Base-by-base conservation (phyloP, 805 yeast species). In the Starmerella bacillaris region DNA sequence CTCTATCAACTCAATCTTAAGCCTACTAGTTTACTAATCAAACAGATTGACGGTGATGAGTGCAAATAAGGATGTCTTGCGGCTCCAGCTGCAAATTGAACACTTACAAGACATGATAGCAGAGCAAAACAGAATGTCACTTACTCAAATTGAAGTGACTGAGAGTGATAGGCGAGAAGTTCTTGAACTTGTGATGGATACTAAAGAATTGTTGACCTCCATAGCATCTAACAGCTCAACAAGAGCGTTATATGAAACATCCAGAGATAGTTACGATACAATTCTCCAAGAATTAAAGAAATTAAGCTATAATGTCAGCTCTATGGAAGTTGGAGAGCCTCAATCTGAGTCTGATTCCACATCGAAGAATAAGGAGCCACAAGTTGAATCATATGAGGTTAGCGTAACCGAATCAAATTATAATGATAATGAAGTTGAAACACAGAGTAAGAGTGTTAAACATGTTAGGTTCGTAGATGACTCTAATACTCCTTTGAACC, bases 101-200 rank as follows among this genome's bases (percentile, higher is more conserved):
- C 49, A 48, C 34, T 35, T 48, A 16, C 31, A 28, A 14, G 51
- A 45, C 30, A 31, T 42, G 30, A 38, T 46, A 15, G 35, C 37
- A 9, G 51, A 48, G 31, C 51, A 48, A 30, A 37, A 40, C 31
- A 41, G 51, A 15, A 41, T 48, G 37, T 37, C 30, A 14, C 41
- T 48, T n/a, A 38, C 47, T 8, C 48, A 48, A 14, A 37, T 48
- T 7, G 49, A 46, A 35, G 49, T 49, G 17, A 46, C 49, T 19
- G 37, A 31, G 9, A 32, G 38, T 17, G 51, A 48, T 18, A 5
- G 29, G 36, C 47, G 39, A 12, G 38, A 37, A 16, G 48, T 39
- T 21, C 37, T 48, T 21, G 18, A 32, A 1, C 18, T 26, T 3
- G 41, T 48, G 7, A 30, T 42, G n/a, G 22, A 20, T 18, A 26